These are phyloP conservation scores for Meredithiella fracta DNA, from an alignment of 2,329 filamentous ascomycete genomes.

Conservation along the genomic window DNA sequence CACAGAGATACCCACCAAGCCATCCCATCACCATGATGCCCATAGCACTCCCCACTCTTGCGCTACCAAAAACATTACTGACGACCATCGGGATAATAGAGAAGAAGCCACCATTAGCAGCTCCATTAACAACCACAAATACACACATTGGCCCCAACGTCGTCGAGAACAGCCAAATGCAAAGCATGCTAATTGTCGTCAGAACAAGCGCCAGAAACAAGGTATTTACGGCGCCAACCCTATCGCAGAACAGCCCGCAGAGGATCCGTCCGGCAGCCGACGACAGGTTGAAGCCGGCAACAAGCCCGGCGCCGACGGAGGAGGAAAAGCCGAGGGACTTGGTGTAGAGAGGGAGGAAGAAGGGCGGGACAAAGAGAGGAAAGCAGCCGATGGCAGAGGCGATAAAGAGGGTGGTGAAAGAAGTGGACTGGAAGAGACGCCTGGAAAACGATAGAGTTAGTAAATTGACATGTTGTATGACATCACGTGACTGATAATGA, in stretches of 20 bases:
- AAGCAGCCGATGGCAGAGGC: slow-evolving; percentile 41
- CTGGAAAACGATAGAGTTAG: slow-evolving; percentile 18
- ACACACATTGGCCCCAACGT: slow-evolving; percentile 35
- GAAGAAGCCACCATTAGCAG: slow-evolving; percentile 47
- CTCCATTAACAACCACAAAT: slow-evolving; percentile 44
- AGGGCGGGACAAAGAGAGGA: slow-evolving; percentile 42
- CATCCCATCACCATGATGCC: slow-evolving; percentile 46
- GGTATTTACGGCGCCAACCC: slow-evolving; percentile 38
- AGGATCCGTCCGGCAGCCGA: slow-evolving; percentile 41
- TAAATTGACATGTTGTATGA: neutral
- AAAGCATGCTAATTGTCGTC: slow-evolving; percentile 40
- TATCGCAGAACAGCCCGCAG: slow-evolving; percentile 37
- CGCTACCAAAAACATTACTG: slow-evolving; percentile 40
- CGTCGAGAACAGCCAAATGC: slow-evolving; percentile 42
- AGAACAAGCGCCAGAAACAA: slow-evolving; percentile 34
- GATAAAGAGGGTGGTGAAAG: slow-evolving; percentile 36
- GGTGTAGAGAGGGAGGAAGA: slow-evolving; percentile 42
- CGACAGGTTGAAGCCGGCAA: slow-evolving; percentile 45
- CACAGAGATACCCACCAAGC: slow-evolving; percentile 44
- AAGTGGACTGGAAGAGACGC: slow-evolving; percentile 34
- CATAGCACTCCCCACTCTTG: slow-evolving; percentile 38
- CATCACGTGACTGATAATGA: neutral
- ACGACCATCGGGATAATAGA: slow-evolving; percentile 47
- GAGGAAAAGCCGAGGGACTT: slow-evolving; percentile 37
- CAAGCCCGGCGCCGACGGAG: slow-evolving; percentile 35